Base-by-base conservation (phyloP, 192 early-diverging fungal species). In the Linnemannia schmuckeri region DNA sequence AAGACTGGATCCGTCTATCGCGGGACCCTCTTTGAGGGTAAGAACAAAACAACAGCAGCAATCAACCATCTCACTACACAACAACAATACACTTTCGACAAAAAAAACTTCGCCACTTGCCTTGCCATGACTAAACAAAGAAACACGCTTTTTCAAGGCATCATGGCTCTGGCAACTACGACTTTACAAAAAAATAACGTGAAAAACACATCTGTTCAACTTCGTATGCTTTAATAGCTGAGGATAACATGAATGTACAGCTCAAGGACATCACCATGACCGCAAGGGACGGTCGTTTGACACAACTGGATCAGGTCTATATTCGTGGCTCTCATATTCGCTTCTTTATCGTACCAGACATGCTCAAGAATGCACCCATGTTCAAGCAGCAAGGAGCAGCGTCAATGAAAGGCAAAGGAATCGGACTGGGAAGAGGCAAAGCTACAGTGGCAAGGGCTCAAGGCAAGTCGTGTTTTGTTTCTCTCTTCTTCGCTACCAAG, bases 201-300 rank as follows among this genome's bases (percentile, higher is more conserved):
- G 27, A 33, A 13, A 33, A 66, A 55, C 4, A 24, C 18, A 18
- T 13, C 15, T 37, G 30, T 17, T 13, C 46, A 13, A n/a, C 8
- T 61, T 30, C 44, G 54, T 74, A 44, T 74, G 27, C 44, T 46
- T 35, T 61, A 74, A 44, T 75, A 93, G 95, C 96, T 68, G 98
- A 99, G 89, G 98, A 99, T 91, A 99, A 99, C 90, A 99, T 99
- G 98, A 99, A 99, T 82, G 95, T 99, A 52, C 98, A 99, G 91
- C 92, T 99, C 78, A 95, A 94, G 82, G 96, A 99, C 77, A 97
- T 99, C 75, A 96, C 95, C 40, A 96, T 97, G 55, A 98, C 97
- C 6, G 93, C 92, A 80, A 94, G 98, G 52, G 98, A 99, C 85
- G 98, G 98, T 30, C 94, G 95, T 70, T 93, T 96, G 41, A 92